phyloP scores from a whole-genome alignment of 192 early-diverging fungal species.

The Umbelopsis isabellina region DNA sequence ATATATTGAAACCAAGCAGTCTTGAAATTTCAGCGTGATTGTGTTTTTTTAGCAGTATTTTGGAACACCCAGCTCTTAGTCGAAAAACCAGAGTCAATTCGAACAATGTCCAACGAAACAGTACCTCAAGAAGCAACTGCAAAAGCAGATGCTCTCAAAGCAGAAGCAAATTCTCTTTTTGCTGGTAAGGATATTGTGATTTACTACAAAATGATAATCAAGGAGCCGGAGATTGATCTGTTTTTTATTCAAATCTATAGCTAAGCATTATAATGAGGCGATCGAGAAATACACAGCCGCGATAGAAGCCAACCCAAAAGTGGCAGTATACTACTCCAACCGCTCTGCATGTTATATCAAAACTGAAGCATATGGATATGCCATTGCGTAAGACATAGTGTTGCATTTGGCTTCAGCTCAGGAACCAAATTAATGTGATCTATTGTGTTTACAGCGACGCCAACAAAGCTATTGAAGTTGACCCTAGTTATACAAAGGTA shows the following conservation, averaged over 20 bases:
- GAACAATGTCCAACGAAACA: no score
- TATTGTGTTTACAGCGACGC: constrained; percentile 66
- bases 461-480: constrained; percentile 79
- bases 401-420: not conserved
- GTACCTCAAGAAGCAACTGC: constrained; percentile 44
- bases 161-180: constrained; percentile 68
- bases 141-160: constrained; percentile 58
- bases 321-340: constrained; percentile 90
- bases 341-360: constrained; percentile 87
- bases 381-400: constrained; percentile 51
- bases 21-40: no score
- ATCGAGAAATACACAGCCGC: constrained; percentile 90
- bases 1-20: no score
- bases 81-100: not conserved
- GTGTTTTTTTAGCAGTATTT: not conserved
- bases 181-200: constrained; percentile 31
- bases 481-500: constrained; percentile 80
- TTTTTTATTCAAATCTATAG: constrained; percentile 23
- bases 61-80: not conserved
- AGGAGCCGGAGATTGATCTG: no score
- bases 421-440: constrained; percentile 20
- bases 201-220: no score
- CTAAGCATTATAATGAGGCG: constrained; percentile 81
- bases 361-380: constrained; percentile 86
- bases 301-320: constrained; percentile 81